Conservation (phyloP, 176 grass and related monocot genomes). For the Triticum urartu region DNA sequence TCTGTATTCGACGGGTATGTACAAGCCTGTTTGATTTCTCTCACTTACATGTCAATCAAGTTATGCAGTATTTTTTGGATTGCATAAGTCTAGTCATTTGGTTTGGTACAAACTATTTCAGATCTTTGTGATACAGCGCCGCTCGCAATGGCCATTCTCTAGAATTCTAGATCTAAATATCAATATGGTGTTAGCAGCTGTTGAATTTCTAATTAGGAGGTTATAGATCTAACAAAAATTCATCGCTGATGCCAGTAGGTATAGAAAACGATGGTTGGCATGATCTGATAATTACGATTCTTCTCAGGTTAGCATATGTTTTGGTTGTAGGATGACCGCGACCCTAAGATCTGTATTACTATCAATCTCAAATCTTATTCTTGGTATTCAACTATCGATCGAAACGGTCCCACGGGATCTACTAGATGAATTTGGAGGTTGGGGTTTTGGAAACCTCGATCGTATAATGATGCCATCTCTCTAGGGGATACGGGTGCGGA, state of each 20-base stretch:
- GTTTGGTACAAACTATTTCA: background rate
- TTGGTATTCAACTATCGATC: background rate
- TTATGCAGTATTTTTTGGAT: conserved; percentile 6
- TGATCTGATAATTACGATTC: background rate
- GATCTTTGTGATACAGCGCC: background rate
- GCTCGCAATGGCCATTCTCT: background rate
- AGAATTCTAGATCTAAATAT: conserved; percentile 9
- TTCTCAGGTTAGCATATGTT: background rate
- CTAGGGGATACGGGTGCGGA: background rate
- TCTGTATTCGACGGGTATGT: background rate
- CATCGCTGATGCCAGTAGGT: too few species aligned
- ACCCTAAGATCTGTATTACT: background rate
- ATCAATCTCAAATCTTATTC: background rate
- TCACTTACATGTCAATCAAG: background rate
- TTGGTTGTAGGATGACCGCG: background rate
- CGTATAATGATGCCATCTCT: background rate
- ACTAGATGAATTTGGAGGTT: background rate
- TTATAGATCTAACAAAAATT: background rate
- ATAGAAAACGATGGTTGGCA: too few species aligned
- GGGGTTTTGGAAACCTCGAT: background rate
- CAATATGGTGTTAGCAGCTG: background rate
- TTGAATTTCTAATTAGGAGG: background rate
- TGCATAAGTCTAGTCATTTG: background rate
- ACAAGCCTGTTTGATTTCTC: background rate
- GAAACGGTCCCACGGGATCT: background rate